Percentiles rank a stretch among this genome's conserved stretches.
Conservation (phyloP, 2,329 filamentous ascomycete genomes). For the Fusarium scirpi region DNA sequence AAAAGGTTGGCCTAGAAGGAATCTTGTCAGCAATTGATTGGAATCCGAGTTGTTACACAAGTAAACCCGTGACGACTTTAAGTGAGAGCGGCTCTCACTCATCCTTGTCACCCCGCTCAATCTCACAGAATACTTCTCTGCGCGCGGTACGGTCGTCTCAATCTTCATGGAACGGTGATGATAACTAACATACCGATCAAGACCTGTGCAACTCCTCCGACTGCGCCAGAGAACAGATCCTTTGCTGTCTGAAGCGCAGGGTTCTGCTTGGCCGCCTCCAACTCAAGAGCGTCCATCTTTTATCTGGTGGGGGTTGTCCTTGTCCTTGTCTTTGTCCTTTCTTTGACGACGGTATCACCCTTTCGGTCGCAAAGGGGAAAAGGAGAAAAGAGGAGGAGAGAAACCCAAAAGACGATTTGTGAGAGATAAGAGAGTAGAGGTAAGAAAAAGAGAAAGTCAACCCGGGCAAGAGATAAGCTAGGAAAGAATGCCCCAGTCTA, state of each 20-base stretch:
- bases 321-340: neutral
- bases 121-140: constrained; percentile 51
- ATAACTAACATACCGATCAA: constrained; percentile 74
- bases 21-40: constrained; percentile 13
- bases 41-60: neutral
- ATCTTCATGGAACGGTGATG: neutral
- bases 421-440: constrained; percentile 13
- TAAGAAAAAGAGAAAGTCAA: neutral
- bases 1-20: constrained; percentile 72
- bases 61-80: constrained; percentile 2
- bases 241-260: constrained; percentile 75
- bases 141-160: neutral
- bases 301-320: neutral
- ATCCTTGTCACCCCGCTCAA: neutral
- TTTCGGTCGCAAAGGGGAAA: neutral
- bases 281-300: constrained; percentile 52
- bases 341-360: neutral
- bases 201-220: constrained; percentile 93
- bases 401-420: neutral
- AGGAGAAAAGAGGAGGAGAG: neutral
- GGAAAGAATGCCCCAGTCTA: constrained; percentile 4
- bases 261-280: constrained; percentile 50
- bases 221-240: constrained; percentile 91
- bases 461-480: constrained; percentile 4
- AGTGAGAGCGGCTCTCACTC: constrained; percentile 21